phyloP scores from a whole-genome alignment of 306 rosid species.

The Inga leiocalycina region DNA sequence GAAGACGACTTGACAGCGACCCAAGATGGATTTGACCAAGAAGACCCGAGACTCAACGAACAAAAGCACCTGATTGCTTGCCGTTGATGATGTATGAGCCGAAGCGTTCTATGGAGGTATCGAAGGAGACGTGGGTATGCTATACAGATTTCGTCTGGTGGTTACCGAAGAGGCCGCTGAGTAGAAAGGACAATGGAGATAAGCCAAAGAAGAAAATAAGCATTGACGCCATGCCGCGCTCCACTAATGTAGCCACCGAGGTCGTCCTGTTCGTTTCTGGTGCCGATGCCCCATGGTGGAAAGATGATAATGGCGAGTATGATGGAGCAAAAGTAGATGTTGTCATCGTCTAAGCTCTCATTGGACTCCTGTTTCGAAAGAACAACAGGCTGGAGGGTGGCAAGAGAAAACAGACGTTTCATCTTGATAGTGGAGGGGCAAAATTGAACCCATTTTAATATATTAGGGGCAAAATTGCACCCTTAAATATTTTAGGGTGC shows the following conservation, averaged over 20 bases:
- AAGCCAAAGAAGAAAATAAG: slow-evolving; percentile 44
- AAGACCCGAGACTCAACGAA: neutral
- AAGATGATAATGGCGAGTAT: slow-evolving; percentile 63
- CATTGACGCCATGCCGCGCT: slow-evolving; percentile 25
- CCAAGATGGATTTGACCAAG: slow-evolving; percentile 4
- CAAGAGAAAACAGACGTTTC: too few relatives aligned
- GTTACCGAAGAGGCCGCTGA: slow-evolving; percentile 60
- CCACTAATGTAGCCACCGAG: slow-evolving; percentile 69
- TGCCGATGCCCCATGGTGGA: neutral
- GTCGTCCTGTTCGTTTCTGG: slow-evolving; percentile 72
- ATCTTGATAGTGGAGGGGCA: too few relatives aligned
- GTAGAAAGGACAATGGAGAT: slow-evolving; percentile 33
- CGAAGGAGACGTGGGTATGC: slow-evolving; percentile 95
- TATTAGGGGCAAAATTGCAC: too few relatives aligned
- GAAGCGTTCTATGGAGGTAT: slow-evolving; percentile 90
- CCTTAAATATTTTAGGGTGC: too few relatives aligned
- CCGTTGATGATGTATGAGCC: slow-evolving; percentile 96
- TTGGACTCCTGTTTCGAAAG: too few relatives aligned
- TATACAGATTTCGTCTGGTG: slow-evolving; percentile 79
- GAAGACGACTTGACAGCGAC: slow-evolving; percentile 36
- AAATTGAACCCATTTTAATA: too few relatives aligned
- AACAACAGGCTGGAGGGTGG: too few relatives aligned
- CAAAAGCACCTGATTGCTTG: slow-evolving; percentile 67
- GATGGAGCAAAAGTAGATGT: slow-evolving; percentile 69
- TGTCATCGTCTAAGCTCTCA: too few relatives aligned